These are phyloP conservation scores for Vaccinium darrowii DNA, from an alignment of 148 eudicot genomes.

Conservation along the genomic window DNA sequence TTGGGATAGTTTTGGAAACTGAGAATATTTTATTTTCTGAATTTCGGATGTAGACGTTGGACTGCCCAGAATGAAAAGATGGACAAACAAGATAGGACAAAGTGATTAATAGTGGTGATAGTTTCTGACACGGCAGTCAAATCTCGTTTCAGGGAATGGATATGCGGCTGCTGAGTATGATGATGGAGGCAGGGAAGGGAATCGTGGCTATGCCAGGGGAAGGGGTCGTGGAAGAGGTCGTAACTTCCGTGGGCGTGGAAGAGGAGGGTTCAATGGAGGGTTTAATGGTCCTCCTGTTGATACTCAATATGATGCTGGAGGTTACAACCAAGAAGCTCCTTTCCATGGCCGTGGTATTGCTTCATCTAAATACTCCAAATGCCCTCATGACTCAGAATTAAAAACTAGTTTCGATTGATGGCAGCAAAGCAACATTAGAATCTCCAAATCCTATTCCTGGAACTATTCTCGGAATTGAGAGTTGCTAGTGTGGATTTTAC, in stretches of 20 bases:
- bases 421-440: neutral
- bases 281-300: constrained; percentile 59
- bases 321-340: constrained; percentile 55
- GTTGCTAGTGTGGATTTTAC: neutral
- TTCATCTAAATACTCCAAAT: neutral
- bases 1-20: neutral
- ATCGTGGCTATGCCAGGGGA: constrained; percentile 67
- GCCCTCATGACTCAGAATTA: neutral
- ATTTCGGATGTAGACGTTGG: neutral
- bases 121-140: constrained; percentile 1
- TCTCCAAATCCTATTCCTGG: neutral
- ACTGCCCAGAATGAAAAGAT: neutral
- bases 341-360: constrained; percentile 50
- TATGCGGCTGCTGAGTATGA: constrained; percentile 60
- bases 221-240: constrained; percentile 85
- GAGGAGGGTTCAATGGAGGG: constrained; percentile 58
- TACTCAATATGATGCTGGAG: constrained; percentile 52
- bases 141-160: constrained; percentile 57
- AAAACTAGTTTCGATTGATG: neutral
- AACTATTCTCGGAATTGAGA: neutral
- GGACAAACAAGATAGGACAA: neutral
- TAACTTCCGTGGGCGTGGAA: constrained; percentile 65
- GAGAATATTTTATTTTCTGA: neutral
- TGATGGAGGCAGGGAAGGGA: constrained; percentile 79
- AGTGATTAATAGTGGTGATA: neutral